These are phyloP conservation scores for Pelargonium exstipulatum DNA, from an alignment of 441 rosid species.

Conservation along the genomic window DNA sequence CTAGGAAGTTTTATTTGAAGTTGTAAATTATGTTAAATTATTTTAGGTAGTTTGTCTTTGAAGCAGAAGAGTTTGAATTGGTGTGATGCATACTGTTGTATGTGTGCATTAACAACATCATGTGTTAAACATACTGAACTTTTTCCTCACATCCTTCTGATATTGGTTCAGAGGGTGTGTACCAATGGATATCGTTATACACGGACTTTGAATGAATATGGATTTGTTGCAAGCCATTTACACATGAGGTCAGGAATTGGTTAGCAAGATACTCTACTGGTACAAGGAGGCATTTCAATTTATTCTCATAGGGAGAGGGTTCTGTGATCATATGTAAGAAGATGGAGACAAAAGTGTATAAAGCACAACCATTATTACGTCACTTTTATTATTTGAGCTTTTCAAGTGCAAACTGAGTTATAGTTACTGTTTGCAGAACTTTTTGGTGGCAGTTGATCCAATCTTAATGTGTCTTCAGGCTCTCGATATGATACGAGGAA, in stretches of 20 bases:
- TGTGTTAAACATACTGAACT: neutral
- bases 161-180: neutral
- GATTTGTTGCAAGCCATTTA: neutral
- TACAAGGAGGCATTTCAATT: neutral
- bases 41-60: neutral
- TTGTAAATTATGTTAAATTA: neutral
- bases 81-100: neutral
- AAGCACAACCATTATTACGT: no score
- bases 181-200: neutral
- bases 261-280: neutral
- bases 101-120: no score
- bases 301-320: neutral
- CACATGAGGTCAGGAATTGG: neutral
- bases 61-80: neutral
- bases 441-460: conserved; percentile 3
- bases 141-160: neutral
- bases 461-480: conserved; percentile 41
- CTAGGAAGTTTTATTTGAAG: neutral
- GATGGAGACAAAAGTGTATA: neutral
- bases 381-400: neutral
- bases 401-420: neutral
- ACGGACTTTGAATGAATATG: neutral
- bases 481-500: conserved; percentile 61
- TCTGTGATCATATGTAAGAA: neutral
- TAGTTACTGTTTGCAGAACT: neutral